Conservation (phyloP, 371 early-diverging fungal genomes). For the Mortierella sp. region DNA sequence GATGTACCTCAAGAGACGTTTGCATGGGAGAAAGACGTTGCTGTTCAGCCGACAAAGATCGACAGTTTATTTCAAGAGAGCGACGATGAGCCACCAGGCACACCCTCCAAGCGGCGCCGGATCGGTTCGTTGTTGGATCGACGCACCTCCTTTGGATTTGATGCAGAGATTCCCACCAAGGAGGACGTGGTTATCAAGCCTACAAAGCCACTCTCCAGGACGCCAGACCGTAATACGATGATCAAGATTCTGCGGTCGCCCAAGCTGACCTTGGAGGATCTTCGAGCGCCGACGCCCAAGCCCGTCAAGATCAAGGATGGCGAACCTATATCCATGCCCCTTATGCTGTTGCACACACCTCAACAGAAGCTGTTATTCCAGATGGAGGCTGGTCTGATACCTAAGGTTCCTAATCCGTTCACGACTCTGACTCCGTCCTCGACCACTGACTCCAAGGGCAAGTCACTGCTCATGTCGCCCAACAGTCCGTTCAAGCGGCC, state of each 20-base stretch:
- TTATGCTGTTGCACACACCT: slow-evolving; percentile 54
- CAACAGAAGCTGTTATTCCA: slow-evolving; percentile 37
- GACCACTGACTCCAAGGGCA: background rate
- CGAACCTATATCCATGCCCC: slow-evolving; percentile 21
- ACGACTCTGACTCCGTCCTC: slow-evolving; percentile 19
- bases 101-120: slow-evolving; percentile 39
- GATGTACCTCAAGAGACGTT: background rate
- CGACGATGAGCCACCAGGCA: slow-evolving; percentile 19
- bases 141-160: slow-evolving; percentile 11
- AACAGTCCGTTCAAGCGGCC: background rate
- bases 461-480: background rate
- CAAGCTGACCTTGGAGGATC: slow-evolving; percentile 45
- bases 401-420: slow-evolving; percentile 16
- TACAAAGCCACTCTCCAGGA: background rate
- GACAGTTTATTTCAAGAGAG: slow-evolving; percentile 18
- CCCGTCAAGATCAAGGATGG: slow-evolving; percentile 9
- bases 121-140: slow-evolving; percentile 4
- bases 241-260: slow-evolving; percentile 8
- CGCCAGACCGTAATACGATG: background rate
- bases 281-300: slow-evolving; percentile 50
- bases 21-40: background rate
- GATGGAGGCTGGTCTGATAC: background rate
- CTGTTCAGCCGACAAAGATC: slow-evolving; percentile 6
- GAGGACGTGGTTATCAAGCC: background rate
- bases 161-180: slow-evolving; percentile 6